Evolutionary conservation across 164 flowering plant genomes (phyloP), one percentile per base, ranked within the genome.

Genomic region (Vitis rotundifolia): DNA sequence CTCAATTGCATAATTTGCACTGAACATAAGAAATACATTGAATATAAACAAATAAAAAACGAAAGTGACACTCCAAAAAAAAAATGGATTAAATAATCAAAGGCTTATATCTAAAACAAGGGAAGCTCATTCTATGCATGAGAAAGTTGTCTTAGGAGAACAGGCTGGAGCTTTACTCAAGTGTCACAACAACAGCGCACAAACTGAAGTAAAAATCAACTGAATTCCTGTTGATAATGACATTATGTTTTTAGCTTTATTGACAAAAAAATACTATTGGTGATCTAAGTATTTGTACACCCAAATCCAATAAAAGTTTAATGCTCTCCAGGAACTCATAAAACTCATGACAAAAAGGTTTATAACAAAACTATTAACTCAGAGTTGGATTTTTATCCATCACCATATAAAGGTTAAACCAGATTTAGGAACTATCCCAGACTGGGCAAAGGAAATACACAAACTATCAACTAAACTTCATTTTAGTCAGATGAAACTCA

Each of bases 11-110:
- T 47, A 37, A 6, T 37, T 14, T 66, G 61, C 9, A 51, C 49
- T 52, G 13, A 63, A 26, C 15, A 5, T 47, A 53, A 73, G 51
- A 59, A 64, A 73, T 50, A 29, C 26, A 0, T 15, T 18, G 58
- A 58, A 19, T 29, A 13, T 13, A 57, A 48, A 9, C 29, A 47
- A 28, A 19, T n/a, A 49, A 54, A 60, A 22, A 49, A 19, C 2
- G 13, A 12, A 26, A 68, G 47, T 44, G 59, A 57, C 26, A 22
- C 26, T 22, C 26, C 26, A 22, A 22, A 22, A 22, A 22, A 22
- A 22, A 22, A 22, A 22, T 22, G 26, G 26, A n/a, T 22, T 22
- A 22, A 22, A 22, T 22, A 22, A 22, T 22, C 26, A 22, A 22
- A 22, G 26, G 26, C 2, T 22, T 22, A 22, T 22, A 22, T 22